A percentile compares a stretch with the other conserved stretches of the same genome.
Conservation (phyloP, 139 green algal species). For the Chlamydomonas sphaeroides region DNA sequence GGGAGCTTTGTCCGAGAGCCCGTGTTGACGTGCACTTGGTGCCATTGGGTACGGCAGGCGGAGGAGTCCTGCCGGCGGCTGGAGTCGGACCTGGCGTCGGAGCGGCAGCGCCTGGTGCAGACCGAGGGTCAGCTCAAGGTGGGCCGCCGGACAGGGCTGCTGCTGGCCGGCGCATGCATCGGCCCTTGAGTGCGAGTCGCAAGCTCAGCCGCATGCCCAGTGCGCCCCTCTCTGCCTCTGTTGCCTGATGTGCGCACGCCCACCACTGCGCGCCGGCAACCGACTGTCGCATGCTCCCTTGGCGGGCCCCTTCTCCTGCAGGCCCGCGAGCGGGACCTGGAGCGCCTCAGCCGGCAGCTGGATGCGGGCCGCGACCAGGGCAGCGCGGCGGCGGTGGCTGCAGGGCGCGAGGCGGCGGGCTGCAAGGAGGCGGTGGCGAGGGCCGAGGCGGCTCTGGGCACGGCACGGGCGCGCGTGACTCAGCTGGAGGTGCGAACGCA, state of each 20-base stretch:
- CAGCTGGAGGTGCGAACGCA: constrained; percentile 27
- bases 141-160: too few species aligned
- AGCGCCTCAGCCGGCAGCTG: constrained; percentile 27
- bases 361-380: constrained; percentile 25
- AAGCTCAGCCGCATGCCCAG: too few species aligned
- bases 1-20: too few species aligned
- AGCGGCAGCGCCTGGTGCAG: constrained; percentile 17
- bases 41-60: not conserved
- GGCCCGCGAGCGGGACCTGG: constrained; percentile 17
- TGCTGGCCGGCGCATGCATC: too few species aligned
- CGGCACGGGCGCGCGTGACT: not conserved
- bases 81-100: constrained; percentile 20
- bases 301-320: not conserved
- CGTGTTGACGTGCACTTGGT: too few species aligned
- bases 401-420: not conserved
- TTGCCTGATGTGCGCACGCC: too few species aligned
- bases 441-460: constrained; percentile 9
- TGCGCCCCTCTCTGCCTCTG: too few species aligned
- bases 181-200: too few species aligned
- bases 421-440: not conserved
- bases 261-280: too few species aligned
- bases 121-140: constrained; percentile 35
- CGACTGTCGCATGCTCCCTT: too few species aligned
- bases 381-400: not conserved
- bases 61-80: constrained; percentile 45